Percentiles rank a stretch among this genome's conserved stretches.
Conservation (phyloP, 2,329 filamentous ascomycete genomes). For the Botrytis pseudocinerea region DNA sequence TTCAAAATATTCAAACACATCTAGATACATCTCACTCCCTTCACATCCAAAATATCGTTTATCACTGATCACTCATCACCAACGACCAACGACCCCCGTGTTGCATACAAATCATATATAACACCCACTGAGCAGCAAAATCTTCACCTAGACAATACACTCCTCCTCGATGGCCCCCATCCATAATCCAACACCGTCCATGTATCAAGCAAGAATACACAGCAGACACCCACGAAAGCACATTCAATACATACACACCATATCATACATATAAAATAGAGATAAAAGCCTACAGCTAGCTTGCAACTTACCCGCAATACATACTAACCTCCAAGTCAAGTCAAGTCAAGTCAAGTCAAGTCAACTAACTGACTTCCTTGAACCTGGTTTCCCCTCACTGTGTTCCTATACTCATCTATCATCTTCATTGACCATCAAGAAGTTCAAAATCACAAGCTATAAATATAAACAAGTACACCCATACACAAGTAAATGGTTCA, state of each 20-base stretch:
- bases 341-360: not conserved
- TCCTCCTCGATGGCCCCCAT: not conserved
- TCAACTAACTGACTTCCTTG: not conserved
- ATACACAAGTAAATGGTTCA: slow-evolving; percentile 1
- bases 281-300: not conserved
- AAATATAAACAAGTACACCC: not conserved
- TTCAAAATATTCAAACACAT: not conserved
- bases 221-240: not conserved
- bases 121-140: fast-evolving
- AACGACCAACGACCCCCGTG: not conserved
- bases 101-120: not conserved
- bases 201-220: not conserved
- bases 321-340: not conserved
- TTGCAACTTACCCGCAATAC: too few relatives aligned
- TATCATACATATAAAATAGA: not conserved
- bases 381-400: too few relatives aligned
- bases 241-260: too few relatives aligned
- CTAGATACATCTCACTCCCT: not conserved
- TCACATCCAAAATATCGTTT: not conserved
- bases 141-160: fast-evolving
- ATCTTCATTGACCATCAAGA: not conserved
- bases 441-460: not conserved
- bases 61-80: not conserved
- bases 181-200: not conserved
- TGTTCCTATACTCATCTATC: not conserved